Percentiles rank a stretch among this genome's conserved stretches.
These are phyloP conservation scores for Coriolopsis trogii DNA, from an alignment of 1,284 basidiomycete genomes.

Conservation along the genomic window DNA sequence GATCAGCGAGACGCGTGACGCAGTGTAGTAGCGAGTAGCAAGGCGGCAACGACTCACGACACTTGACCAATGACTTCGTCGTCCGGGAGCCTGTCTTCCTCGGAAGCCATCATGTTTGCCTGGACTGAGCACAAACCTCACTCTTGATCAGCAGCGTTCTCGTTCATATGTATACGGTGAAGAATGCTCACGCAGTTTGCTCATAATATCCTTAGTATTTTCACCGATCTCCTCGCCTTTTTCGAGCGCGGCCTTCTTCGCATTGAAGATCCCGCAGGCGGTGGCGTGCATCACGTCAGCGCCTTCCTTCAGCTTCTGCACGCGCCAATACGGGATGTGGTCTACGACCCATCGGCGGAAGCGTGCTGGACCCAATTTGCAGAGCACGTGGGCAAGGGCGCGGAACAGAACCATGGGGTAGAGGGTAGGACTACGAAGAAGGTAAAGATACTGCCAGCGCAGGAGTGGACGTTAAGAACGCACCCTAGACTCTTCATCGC, in stretches of 20 bases:
- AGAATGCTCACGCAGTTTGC: slow-evolving; percentile 28
- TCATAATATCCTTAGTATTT: slow-evolving; percentile 36
- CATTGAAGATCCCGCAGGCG: slow-evolving; percentile 17
- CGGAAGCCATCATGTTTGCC: slow-evolving; percentile 30
- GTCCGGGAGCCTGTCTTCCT: slow-evolving; percentile 33
- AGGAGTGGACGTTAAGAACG: background rate
- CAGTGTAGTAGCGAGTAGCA: background rate
- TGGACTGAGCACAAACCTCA: slow-evolving; percentile 26
- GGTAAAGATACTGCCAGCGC: background rate
- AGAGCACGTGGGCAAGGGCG: background rate
- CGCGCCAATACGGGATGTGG: slow-evolving; percentile 4
- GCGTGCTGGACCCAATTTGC: slow-evolving; percentile 8
- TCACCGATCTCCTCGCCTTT: slow-evolving; percentile 25
- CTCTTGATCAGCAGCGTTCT: background rate
- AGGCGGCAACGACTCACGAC: slow-evolving; percentile 25
- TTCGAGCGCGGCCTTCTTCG: slow-evolving; percentile 26
- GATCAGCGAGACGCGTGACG: no score
- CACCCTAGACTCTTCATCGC: slow-evolving; percentile 31
- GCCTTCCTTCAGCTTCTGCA: slow-evolving; percentile 15
- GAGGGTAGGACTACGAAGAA: background rate
- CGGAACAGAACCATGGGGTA: slow-evolving; percentile 5
- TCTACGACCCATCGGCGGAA: slow-evolving; percentile 18
- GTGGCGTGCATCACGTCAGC: slow-evolving; percentile 20
- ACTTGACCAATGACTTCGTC: slow-evolving; percentile 38
- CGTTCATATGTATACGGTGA: background rate